Conservation (phyloP, 106 monocot genomes). For the Dendrobium catenatum region DNA sequence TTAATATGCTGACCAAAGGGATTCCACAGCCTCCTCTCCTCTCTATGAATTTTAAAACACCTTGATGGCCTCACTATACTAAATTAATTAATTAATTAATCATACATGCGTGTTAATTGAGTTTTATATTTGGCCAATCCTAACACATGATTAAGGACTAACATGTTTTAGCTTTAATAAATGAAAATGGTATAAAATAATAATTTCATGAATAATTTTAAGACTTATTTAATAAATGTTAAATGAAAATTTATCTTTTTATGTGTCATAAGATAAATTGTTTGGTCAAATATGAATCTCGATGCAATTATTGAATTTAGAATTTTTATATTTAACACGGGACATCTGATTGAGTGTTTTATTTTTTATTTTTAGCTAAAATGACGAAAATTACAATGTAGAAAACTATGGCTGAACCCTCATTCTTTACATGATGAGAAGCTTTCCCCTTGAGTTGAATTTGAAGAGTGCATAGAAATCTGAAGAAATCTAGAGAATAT, state of each 20-base stretch:
- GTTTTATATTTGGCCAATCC: not conserved
- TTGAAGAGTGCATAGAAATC: no score
- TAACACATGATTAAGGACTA: not conserved
- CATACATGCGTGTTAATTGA: not conserved
- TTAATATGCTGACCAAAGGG: not conserved
- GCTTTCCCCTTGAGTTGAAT: no score
- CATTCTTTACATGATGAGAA: no score
- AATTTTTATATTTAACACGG: not conserved
- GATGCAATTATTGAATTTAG: not conserved
- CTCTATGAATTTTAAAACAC: not conserved
- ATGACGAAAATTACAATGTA: no score
- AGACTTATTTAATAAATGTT: not conserved
- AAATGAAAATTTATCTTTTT: not conserved
- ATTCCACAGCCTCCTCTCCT: not conserved
- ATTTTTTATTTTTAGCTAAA: no score
- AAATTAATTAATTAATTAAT: slow-evolving; percentile 4
- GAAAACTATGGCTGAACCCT: no score
- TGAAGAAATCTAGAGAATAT: no score
- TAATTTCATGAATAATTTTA: not conserved
- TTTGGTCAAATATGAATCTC: not conserved
- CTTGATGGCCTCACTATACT: not conserved
- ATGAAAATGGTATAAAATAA: not conserved
- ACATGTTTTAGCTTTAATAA: not conserved
- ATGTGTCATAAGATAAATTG: not conserved
- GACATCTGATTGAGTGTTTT: no score